Conservation (phyloP, 805 yeast species). For the Metschnikowia gelsemii region DNA sequence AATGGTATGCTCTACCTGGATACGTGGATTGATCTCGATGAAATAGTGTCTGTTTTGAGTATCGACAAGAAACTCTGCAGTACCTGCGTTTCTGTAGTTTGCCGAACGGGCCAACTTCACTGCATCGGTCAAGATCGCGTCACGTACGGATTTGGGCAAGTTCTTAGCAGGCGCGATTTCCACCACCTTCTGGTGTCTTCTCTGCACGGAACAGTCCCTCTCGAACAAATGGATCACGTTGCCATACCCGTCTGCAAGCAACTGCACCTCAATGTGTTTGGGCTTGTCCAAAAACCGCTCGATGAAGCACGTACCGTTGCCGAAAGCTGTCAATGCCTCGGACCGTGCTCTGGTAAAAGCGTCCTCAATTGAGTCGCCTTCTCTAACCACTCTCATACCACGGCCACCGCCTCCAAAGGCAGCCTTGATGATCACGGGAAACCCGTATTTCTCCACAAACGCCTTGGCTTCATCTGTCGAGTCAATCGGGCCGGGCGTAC, state of each 20-base stretch:
- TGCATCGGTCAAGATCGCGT: slow-evolving; percentile 92
- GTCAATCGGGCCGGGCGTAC: slow-evolving; percentile 96
- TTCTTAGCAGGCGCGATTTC: slow-evolving; percentile 98
- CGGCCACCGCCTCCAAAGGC: slow-evolving; percentile 99
- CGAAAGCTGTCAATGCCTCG: slow-evolving; percentile 94
- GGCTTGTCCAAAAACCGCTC: slow-evolving; percentile 95
- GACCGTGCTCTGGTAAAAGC: slow-evolving; percentile 92
- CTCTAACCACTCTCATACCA: slow-evolving; percentile 98
- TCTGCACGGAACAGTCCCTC: slow-evolving; percentile 99
- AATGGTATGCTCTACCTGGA: slow-evolving; percentile 96
- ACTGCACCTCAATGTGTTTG: slow-evolving; percentile 96
- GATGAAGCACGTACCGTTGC: slow-evolving; percentile 97
- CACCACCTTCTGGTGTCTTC: slow-evolving; percentile 98
- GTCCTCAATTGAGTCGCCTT: slow-evolving; percentile 89
- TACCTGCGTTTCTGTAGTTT: slow-evolving; percentile 95
- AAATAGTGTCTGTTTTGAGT: slow-evolving; percentile 92
- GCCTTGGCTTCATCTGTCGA: slow-evolving; percentile 70
- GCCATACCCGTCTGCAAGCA: slow-evolving; percentile 90
- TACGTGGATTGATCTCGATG: slow-evolving; percentile 97
- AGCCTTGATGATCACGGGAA: slow-evolving; percentile 95
- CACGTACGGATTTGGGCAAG: slow-evolving; percentile 77
- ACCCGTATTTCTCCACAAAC: slow-evolving; percentile 84
- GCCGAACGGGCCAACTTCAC: slow-evolving; percentile 87
- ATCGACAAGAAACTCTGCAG: slow-evolving; percentile 96
- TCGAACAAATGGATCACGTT: slow-evolving; percentile 94